phyloP scores from a whole-genome alignment of 768 basidiomycete genomes.

The Amyloporia xantha region DNA sequence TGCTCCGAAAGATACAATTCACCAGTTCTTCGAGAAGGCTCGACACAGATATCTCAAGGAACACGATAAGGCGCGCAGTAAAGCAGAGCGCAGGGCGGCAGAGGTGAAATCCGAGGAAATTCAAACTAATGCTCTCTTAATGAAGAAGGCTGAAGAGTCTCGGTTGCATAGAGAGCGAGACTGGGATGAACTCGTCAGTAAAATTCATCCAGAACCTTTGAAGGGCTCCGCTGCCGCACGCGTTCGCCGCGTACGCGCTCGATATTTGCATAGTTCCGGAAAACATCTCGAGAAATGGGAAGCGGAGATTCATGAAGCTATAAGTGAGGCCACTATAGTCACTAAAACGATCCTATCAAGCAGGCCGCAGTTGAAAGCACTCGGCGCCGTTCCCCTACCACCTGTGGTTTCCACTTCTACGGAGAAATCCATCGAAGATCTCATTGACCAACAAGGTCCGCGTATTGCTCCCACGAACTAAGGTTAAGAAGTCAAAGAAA shows the following conservation, averaged over 20 bases:
- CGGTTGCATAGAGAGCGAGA: constrained; percentile 51
- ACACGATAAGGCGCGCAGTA: constrained; percentile 34
- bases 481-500: constrained; percentile 24
- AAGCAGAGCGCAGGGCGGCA: constrained; percentile 18
- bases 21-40: constrained; percentile 36
- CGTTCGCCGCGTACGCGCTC: constrained; percentile 46
- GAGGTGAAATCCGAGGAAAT: constrained; percentile 15
- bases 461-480: constrained; percentile 25
- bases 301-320: constrained; percentile 45
- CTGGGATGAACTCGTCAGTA: constrained; percentile 54
- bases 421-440: constrained; percentile 43
- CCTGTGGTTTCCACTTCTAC: constrained; percentile 37
- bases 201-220: constrained; percentile 48
- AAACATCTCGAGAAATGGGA: constrained; percentile 56
- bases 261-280: constrained; percentile 51
- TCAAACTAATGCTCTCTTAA: constrained; percentile 47
- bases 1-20: constrained; percentile 46
- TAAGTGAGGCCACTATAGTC: constrained; percentile 49
- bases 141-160: constrained; percentile 59
- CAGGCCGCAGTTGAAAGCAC: neutral
- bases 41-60: constrained; percentile 35
- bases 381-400: constrained; percentile 23
- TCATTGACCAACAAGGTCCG: constrained; percentile 49
- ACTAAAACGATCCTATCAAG: constrained; percentile 38
- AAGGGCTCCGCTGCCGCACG: constrained; percentile 42